Conservation (phyloP, 768 basidiomycete species). For the Fomitopsis pulvina region DNA sequence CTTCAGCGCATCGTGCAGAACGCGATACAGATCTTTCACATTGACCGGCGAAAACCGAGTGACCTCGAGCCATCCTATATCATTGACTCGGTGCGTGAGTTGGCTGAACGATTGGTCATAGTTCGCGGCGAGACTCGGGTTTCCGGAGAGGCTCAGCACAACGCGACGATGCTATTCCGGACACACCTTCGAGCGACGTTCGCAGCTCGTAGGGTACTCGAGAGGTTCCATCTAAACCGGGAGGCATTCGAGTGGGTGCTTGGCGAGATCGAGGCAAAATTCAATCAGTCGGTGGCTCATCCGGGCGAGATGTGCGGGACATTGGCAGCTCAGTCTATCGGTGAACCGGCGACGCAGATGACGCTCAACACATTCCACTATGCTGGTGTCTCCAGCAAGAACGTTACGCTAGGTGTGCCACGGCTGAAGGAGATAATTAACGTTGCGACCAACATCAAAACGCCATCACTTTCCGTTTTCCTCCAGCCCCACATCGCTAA, state of each 20-base stretch:
- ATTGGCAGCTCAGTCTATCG: constrained; percentile 95
- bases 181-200: constrained; percentile 92
- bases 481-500: constrained; percentile 64
- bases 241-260: constrained; percentile 99
- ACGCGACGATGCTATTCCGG: constrained; percentile 87
- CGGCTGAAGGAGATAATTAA: constrained; percentile 99
- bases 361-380: constrained; percentile 99
- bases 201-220: constrained; percentile 80
- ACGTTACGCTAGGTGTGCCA: constrained; percentile 98
- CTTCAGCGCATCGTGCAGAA: constrained; percentile 94
- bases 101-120: constrained; percentile 74
- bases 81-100: constrained; percentile 67
- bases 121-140: constrained; percentile 82
- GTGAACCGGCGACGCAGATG: constrained; percentile 99
- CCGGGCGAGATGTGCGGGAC: constrained; percentile 99
- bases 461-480: constrained; percentile 92
- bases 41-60: constrained; percentile 88
- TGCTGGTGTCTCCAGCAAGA: constrained; percentile 99
- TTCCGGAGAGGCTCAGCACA: constrained; percentile 72
- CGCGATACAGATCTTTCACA: constrained; percentile 93
- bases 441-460: constrained; percentile 97
- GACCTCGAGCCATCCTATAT: constrained; percentile 88
- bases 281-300: constrained; percentile 87
- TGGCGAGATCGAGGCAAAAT: constrained; percentile 91
- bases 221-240: constrained; percentile 79